Percentiles rank a stretch among this genome's conserved stretches.
Evolutionary conservation across 2,329 filamentous ascomycete genomes (phyloP).

Genomic region (Alternaria sp.): DNA sequence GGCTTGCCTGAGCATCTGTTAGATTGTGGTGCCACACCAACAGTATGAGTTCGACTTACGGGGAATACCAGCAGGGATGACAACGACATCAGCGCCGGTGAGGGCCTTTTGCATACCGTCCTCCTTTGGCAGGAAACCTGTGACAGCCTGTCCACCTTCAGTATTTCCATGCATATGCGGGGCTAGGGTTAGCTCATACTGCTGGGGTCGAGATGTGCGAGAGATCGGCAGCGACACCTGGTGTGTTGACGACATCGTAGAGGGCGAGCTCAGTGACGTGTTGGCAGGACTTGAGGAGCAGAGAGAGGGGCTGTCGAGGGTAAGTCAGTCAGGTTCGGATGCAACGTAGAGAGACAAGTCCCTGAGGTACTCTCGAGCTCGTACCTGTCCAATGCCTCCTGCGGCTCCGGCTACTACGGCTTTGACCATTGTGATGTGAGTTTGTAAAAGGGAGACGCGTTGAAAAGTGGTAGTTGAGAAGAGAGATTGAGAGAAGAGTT

Average conservation of each 20-base stretch:
- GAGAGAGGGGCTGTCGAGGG: conserved; percentile 78
- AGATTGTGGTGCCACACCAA: conserved; percentile 7
- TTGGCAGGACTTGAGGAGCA: conserved; percentile 90
- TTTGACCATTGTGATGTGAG: conserved; percentile 45
- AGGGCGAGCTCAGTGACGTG: conserved; percentile 91
- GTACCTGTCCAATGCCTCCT: conserved; percentile 97
- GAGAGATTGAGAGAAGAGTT: conserved; percentile 15
- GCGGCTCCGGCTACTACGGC: conserved; percentile 85
- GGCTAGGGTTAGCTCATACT: conserved; percentile 55
- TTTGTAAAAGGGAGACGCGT: conserved; percentile 20
- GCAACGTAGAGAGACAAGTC: not conserved
- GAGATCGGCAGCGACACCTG: conserved; percentile 92
- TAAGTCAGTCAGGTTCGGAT: conserved; percentile 18
- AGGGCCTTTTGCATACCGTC: conserved; percentile 85
- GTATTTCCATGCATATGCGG: conserved; percentile 13
- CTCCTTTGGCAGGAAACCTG: conserved; percentile 85
- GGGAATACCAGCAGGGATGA: conserved; percentile 97
- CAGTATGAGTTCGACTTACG: conserved; percentile 61
- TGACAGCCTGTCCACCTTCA: conserved; percentile 66
- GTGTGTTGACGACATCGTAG: conserved; percentile 99
- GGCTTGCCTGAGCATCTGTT: conserved; percentile 79
- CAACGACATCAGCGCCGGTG: conserved; percentile 91
- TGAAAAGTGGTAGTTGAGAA: conserved; percentile 9
- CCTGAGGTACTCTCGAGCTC: conserved; percentile 26
- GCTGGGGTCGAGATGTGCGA: conserved; percentile 95